These are phyloP conservation scores for Chalciporus piperatus DNA, from an alignment of 768 basidiomycete species.

Conservation along the genomic window DNA sequence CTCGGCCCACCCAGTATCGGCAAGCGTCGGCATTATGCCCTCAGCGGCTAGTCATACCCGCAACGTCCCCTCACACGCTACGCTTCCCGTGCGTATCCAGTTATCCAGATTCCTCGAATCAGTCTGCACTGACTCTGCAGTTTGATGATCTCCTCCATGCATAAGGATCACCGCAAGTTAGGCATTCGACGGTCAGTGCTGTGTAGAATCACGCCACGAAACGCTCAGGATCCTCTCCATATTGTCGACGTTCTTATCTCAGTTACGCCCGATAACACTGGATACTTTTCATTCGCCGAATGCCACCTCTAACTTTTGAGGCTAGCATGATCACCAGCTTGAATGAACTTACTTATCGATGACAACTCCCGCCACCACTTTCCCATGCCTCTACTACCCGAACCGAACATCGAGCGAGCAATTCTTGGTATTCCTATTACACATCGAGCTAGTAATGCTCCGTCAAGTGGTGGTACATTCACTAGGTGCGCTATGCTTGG, in stretches of 20 bases:
- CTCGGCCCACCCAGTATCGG: slow-evolving; percentile 4
- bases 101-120: neutral
- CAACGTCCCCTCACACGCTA: slow-evolving; percentile 4
- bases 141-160: neutral
- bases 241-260: neutral
- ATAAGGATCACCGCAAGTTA: too few species aligned
- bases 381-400: neutral
- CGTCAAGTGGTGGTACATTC: neutral
- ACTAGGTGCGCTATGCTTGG: neutral
- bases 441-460: neutral
- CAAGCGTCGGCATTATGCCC: slow-evolving; percentile 8
- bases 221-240: neutral
- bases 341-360: neutral
- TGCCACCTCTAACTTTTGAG: too few species aligned
- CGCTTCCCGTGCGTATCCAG: neutral
- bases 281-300: too few species aligned
- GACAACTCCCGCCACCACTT: neutral
- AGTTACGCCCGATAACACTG: neutral
- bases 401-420: neutral
- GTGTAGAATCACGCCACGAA: too few species aligned
- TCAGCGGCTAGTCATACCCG: slow-evolving; percentile 12
- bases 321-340: neutral
- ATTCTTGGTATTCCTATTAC: neutral
- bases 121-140: too few species aligned
- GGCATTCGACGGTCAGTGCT: too few species aligned